Percentiles rank a stretch among this genome's conserved stretches.
Evolutionary conservation across 2,329 filamentous ascomycete species (phyloP).

Genomic region (Aureobasidium sp.): DNA sequence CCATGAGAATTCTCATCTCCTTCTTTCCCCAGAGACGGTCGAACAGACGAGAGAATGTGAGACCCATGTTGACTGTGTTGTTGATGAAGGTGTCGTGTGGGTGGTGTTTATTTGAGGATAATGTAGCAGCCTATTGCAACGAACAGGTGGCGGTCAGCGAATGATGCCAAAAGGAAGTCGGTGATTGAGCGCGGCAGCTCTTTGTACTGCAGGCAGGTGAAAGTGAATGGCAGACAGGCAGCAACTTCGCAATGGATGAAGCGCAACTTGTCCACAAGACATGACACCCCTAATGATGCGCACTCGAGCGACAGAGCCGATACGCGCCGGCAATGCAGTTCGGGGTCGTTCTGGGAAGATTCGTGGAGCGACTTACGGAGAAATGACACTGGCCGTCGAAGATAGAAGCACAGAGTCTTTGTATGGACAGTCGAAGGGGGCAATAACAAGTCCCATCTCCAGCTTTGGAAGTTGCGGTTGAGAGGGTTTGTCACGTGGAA

Average conservation of each 20-base stretch:
- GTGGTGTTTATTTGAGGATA: slow-evolving; percentile 1
- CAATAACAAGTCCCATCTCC: slow-evolving; percentile 14
- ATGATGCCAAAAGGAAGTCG: background rate
- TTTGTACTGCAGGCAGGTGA: background rate
- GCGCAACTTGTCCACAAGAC: slow-evolving; percentile 15
- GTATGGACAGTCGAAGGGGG: slow-evolving; percentile 13
- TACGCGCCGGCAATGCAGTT: background rate
- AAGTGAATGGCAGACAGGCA: slow-evolving; percentile 2
- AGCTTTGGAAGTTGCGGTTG: slow-evolving; percentile 15
- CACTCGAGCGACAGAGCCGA: background rate
- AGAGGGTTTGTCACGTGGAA: slow-evolving; percentile 7
- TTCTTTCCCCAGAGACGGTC: slow-evolving; percentile 98
- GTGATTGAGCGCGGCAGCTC: background rate
- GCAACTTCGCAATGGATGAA: slow-evolving; percentile 7
- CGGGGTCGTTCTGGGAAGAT: background rate
- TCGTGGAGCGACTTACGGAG: slow-evolving; percentile 5
- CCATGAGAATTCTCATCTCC: slow-evolving; percentile 98
- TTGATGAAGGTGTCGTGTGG: slow-evolving; percentile 32
- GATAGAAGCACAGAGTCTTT: slow-evolving; percentile 6
- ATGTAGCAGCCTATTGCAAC: slow-evolving; percentile 1
- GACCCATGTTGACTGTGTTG: slow-evolving; percentile 70
- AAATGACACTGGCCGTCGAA: slow-evolving; percentile 13
- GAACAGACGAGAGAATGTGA: slow-evolving; percentile 91
- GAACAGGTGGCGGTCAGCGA: background rate
- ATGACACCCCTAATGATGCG: slow-evolving; percentile 14